Percentiles rank a stretch among this genome's conserved stretches.
These are phyloP conservation scores for Silene conica DNA, from an alignment of 148 eudicot genomes.

Conservation along the genomic window DNA sequence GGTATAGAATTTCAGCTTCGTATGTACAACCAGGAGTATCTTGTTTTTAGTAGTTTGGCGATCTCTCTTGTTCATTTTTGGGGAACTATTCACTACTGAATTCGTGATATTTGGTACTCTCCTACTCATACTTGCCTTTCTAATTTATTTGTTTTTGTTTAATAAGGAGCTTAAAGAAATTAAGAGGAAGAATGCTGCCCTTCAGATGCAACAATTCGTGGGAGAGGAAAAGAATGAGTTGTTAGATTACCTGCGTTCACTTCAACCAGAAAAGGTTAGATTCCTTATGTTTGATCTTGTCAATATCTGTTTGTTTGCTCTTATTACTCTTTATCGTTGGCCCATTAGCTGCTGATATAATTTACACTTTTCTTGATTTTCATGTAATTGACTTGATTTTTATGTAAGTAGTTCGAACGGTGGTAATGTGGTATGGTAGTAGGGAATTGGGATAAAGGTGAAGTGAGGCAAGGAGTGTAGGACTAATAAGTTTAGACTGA, in stretches of 20 bases:
- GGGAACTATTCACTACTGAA: slow-evolving; percentile 2
- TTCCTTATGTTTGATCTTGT: background rate
- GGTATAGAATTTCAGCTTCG: slow-evolving; percentile 36
- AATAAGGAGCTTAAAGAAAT: slow-evolving; percentile 76
- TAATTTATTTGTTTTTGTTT: background rate
- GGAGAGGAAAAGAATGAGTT: slow-evolving; percentile 98
- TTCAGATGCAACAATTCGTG: slow-evolving; percentile 97
- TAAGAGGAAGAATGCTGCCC: slow-evolving; percentile 88
- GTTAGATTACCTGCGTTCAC: slow-evolving; percentile 86
- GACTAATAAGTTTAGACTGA: too few species aligned
- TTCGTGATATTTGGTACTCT: background rate
- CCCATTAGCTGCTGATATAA: background rate
- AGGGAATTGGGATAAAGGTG: too few species aligned
- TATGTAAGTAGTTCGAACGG: background rate
- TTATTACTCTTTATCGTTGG: background rate
- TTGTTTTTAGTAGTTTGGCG: background rate
- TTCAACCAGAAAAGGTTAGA: slow-evolving; percentile 86
- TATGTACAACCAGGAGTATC: background rate
- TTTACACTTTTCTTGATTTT: background rate
- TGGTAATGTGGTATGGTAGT: background rate
- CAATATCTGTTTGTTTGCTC: background rate
- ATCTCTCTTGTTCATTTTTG: background rate
- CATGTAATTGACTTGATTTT: slow-evolving; percentile 7
- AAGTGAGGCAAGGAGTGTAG: too few species aligned
- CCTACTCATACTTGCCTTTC: background rate